These are phyloP conservation scores for Tolypocladium inflatum DNA, from an alignment of 2,329 filamentous ascomycete species.

Conservation along the genomic window DNA sequence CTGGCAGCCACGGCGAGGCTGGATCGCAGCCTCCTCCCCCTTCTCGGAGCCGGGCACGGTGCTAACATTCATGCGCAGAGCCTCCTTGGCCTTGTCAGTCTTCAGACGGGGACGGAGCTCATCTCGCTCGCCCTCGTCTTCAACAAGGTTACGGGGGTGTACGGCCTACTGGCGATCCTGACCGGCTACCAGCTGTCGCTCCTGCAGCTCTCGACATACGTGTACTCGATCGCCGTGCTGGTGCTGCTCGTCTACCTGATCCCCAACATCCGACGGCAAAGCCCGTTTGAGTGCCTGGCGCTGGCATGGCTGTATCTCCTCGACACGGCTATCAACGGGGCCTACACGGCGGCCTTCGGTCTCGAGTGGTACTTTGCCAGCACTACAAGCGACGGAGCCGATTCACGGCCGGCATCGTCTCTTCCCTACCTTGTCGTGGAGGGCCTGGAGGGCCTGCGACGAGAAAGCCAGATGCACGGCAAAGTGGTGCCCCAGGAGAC, in stretches of 20 bases:
- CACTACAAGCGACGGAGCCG: slow-evolving; percentile 34
- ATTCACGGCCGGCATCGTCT: slow-evolving; percentile 11
- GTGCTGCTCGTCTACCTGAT: slow-evolving; percentile 59
- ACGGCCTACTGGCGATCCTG: slow-evolving; percentile 79
- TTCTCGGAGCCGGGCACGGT: background rate
- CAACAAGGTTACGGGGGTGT: slow-evolving; percentile 88
- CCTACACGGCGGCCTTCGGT: slow-evolving; percentile 75
- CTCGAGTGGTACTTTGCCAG: slow-evolving; percentile 74
- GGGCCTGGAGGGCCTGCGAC: slow-evolving; percentile 22
- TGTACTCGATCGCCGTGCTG: slow-evolving; percentile 72
- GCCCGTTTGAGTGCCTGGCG: slow-evolving; percentile 67
- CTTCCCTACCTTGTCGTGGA: slow-evolving; percentile 17
- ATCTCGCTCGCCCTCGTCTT: slow-evolving; percentile 75
- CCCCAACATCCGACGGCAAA: slow-evolving; percentile 70
- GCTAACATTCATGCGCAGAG: slow-evolving; percentile 41
- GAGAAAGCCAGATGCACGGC: slow-evolving; percentile 22
- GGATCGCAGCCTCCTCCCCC: background rate
- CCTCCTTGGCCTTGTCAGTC: slow-evolving; percentile 76
- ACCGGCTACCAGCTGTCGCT: slow-evolving; percentile 77
- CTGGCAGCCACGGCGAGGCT: background rate
- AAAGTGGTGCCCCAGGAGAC: slow-evolving; percentile 43
- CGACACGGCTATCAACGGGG: slow-evolving; percentile 72
- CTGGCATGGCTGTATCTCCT: slow-evolving; percentile 80
- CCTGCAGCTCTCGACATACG: slow-evolving; percentile 82
- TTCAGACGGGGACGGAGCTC: slow-evolving; percentile 78